These are phyloP conservation scores for Alternaria arbusti DNA, from an alignment of 2,329 filamentous ascomycete species.

Conservation along the genomic window DNA sequence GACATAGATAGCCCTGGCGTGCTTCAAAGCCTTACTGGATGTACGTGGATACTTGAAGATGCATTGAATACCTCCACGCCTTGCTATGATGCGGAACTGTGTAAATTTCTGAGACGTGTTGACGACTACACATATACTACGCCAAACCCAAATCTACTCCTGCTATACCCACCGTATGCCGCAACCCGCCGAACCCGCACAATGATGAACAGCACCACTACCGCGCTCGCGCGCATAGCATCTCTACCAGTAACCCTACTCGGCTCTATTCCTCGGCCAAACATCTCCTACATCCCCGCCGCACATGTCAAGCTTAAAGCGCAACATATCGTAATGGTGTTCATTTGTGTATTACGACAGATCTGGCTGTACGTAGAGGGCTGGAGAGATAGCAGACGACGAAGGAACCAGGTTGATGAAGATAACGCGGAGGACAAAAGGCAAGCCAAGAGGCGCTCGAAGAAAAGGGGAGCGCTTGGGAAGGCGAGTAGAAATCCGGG, in stretches of 20 bases:
- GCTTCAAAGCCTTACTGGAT: neutral
- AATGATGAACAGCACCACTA: neutral
- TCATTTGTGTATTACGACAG: slow-evolving; percentile 11
- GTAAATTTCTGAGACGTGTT: neutral
- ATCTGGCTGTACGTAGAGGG: slow-evolving; percentile 3
- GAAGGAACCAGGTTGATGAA: neutral
- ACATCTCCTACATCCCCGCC: slow-evolving; percentile 16
- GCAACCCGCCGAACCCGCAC: no score
- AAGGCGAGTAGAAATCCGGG: neutral
- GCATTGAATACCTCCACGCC: neutral
- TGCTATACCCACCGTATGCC: neutral
- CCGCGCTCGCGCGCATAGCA: neutral
- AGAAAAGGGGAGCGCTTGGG: neutral
- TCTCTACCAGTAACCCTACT: neutral
- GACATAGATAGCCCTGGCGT: neutral
- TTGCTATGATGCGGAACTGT: neutral
- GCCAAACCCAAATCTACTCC: rapidly evolving
- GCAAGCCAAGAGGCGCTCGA: neutral
- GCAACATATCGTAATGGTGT: slow-evolving; percentile 17
- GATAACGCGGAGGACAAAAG: neutral
- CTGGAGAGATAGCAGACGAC: slow-evolving; percentile 5
- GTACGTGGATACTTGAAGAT: neutral
- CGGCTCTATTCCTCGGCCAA: neutral
- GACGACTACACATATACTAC: neutral
- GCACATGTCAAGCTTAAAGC: slow-evolving; percentile 26